Conservation (phyloP, 2,329 filamentous ascomycete species). For the Leptographium galeiforme region DNA sequence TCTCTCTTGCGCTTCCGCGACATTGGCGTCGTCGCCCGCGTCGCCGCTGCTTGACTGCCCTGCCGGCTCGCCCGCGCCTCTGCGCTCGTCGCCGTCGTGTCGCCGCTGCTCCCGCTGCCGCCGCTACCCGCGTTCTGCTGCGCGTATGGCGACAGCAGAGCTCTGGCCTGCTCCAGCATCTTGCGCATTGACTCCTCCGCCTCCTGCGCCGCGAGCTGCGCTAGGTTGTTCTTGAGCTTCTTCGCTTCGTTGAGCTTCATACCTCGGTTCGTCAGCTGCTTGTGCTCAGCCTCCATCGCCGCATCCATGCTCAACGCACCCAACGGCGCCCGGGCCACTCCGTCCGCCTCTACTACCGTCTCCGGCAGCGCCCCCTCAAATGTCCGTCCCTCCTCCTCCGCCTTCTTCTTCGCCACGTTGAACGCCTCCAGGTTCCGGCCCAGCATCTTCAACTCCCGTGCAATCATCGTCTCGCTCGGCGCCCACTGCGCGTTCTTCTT, state of each 20-base stretch:
- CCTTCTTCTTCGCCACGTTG: conserved; percentile 46
- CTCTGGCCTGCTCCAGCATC: conserved; percentile 17
- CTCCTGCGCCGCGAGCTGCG: conserved; percentile 48
- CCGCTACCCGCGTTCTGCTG: neutral
- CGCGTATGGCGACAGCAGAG: conserved; percentile 14
- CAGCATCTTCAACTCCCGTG: conserved; percentile 58
- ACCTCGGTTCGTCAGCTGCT: conserved; percentile 54
- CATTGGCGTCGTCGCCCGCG: neutral
- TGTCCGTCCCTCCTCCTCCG: conserved; percentile 49
- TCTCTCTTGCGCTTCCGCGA: conserved; percentile 22
- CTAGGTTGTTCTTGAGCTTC: conserved; percentile 53
- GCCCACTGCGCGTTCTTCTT: conserved; percentile 85
- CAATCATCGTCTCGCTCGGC: conserved; percentile 76
- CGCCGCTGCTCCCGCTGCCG: neutral
- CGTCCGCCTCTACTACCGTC: conserved; percentile 32
- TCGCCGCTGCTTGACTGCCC: neutral
- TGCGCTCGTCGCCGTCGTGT: neutral
- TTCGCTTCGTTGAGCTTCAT: conserved; percentile 71
- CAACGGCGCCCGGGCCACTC: conserved; percentile 38
- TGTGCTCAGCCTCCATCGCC: conserved; percentile 43
- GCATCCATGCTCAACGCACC: conserved; percentile 45
- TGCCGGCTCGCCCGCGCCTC: neutral
- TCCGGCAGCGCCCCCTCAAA: conserved; percentile 37
- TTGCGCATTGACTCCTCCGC: conserved; percentile 27
- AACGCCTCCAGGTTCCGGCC: conserved; percentile 54